Base-by-base conservation (phyloP, 2,329 filamentous ascomycete genomes). In the Cladorrhinum sp. region DNA sequence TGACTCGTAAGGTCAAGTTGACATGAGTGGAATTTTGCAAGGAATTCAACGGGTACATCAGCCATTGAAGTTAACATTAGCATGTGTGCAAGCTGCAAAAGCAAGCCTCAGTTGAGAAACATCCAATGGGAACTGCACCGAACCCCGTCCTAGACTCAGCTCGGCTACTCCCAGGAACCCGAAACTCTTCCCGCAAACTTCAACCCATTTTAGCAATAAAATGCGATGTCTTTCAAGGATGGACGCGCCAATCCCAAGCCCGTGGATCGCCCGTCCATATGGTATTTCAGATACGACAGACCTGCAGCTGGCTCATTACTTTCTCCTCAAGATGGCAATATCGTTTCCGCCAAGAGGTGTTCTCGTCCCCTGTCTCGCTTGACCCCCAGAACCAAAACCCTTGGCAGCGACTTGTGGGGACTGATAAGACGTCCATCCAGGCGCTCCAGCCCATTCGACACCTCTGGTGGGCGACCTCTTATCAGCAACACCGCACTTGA, bases 131-230 rank as follows among this genome's bases (percentile, higher is more conserved):
- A 16, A 13, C 16, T 41, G 36, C 7, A 13, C 10, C 36, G 36
- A 41, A 13, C 10, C 36, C 12, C 36, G 16, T 7, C 16, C 36
- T 13, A 3, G 36, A 13, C 36, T 41, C 36, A 41, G 36, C 36
- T 41, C 36, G 36, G 16, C 36, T 13, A 13, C 5, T 41, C 16
- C 36, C 36, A 13, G 36, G 4, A 41, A n/a, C 36, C 36, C 36
- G 16, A 41, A 16, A 13, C 10, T 41, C 12, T 41, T n/a, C 41
- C 41, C 18, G 41, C 41, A 45, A 45, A 45, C 38, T 55, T 41
- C 36, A 55, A n/a, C 53, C 32, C 22, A 41, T 55, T 55, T 55
- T 38, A 54, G 51, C 38, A 54, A 54, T 54, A 22, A 5, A 54
- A 54, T 54, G 51, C 51, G 51, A 27, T 54, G 25, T 36, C 32